A percentile compares a stretch with the other conserved stretches of the same genome.
phyloP scores from a whole-genome alignment of 106 monocot species.

The Phalaenopsis aphrodite region DNA sequence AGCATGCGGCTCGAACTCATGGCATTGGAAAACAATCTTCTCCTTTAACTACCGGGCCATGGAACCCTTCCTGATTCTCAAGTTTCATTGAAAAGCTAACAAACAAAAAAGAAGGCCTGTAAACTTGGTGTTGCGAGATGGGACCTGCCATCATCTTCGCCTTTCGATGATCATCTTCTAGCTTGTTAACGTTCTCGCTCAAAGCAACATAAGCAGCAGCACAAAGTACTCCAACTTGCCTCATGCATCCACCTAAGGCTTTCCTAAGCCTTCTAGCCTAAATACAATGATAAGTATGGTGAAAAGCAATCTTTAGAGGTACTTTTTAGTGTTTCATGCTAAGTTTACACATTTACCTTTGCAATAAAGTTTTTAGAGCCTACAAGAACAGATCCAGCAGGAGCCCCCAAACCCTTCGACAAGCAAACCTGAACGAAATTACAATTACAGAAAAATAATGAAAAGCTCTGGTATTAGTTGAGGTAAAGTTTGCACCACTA shows the following conservation, averaged over 20 bases:
- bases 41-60: no score
- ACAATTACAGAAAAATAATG: not conserved
- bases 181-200: conserved; percentile 60
- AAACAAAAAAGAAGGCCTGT: not conserved
- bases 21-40: no score
- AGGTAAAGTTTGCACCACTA: not conserved
- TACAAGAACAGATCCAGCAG: conserved; percentile 90
- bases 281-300: conserved; percentile 3
- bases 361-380: conserved; percentile 65
- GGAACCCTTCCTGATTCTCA: no score
- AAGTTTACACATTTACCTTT: conserved; percentile 39
- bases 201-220: conserved; percentile 82
- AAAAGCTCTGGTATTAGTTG: not conserved
- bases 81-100: not conserved
- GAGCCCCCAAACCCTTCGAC: conserved; percentile 96
- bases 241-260: conserved; percentile 93
- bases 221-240: conserved; percentile 90
- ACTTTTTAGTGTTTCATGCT: not conserved
- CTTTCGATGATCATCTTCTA: conserved; percentile 69
- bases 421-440: conserved; percentile 60
- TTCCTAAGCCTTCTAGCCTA: conserved; percentile 87
- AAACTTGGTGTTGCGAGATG: not conserved
- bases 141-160: conserved; percentile 80
- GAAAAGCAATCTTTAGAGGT: not conserved
- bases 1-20: no score